Conservation (phyloP, 495 filamentous ascomycete species). For the Penicillium tannophilum region DNA sequence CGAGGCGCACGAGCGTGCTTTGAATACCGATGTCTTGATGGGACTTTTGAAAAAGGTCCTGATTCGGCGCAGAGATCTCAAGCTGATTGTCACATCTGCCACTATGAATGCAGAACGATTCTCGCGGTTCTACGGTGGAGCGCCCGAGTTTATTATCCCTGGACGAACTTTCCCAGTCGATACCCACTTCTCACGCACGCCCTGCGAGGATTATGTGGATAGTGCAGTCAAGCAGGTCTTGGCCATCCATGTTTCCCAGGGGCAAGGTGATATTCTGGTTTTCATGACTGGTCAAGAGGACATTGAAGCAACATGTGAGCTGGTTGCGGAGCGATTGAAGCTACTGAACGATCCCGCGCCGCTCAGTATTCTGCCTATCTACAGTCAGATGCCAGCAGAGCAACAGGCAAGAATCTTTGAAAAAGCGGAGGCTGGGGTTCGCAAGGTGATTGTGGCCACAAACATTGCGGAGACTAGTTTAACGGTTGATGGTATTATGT, state of each 20-base stretch:
- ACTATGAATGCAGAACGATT: constrained; percentile 99
- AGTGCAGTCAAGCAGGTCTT: constrained; percentile 95
- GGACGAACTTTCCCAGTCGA: constrained; percentile 97
- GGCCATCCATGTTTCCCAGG: constrained; percentile 95
- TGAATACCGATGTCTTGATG: constrained; percentile 98
- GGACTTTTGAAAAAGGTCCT: constrained; percentile 97
- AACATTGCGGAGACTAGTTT: constrained; percentile 98
- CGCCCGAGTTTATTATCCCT: constrained; percentile 95
- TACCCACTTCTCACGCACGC: constrained; percentile 91
- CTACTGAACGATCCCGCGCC: constrained; percentile 93
- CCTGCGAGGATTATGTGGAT: constrained; percentile 97
- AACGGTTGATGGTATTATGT: constrained; percentile 99
- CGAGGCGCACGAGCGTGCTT: constrained; percentile 94
- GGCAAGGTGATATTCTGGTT: constrained; percentile 88
- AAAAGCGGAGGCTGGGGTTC: constrained; percentile 80
- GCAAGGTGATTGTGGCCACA: constrained; percentile 97
- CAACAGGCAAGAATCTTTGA: constrained; percentile 98
- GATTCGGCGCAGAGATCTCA: constrained; percentile 84
- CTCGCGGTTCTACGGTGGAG: constrained; percentile 95
- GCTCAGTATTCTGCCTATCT: constrained; percentile 93
- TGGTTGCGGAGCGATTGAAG: constrained; percentile 86
- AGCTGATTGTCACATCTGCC: constrained; percentile 96
- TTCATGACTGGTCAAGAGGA: constrained; percentile 99
- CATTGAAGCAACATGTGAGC: constrained; percentile 94
- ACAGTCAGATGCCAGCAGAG: constrained; percentile 99